These are phyloP conservation scores for Plasmodium vivax DNA, from an alignment of 169 alveolate species.

Conservation along the genomic window DNA sequence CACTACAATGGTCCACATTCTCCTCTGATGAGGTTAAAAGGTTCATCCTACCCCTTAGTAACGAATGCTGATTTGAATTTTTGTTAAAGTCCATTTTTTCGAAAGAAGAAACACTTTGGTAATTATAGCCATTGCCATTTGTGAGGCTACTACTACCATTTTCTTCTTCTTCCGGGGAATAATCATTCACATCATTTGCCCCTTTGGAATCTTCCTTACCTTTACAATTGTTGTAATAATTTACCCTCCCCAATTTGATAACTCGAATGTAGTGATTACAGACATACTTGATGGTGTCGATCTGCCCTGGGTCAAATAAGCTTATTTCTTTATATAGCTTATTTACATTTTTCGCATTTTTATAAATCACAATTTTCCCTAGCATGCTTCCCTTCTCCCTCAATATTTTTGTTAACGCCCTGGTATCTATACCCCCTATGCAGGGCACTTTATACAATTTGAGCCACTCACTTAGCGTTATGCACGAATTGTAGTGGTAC, in stretches of 20 bases:
- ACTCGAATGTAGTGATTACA: slow-evolving; percentile 61
- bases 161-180: background rate
- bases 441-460: slow-evolving; percentile 67
- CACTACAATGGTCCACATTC: slow-evolving; percentile 22
- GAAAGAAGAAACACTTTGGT: slow-evolving; percentile 1
- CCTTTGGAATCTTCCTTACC: slow-evolving; percentile 9
- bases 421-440: slow-evolving; percentile 88
- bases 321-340: slow-evolving; percentile 57
- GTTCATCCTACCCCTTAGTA: slow-evolving; percentile 47
- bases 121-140: background rate
- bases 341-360: slow-evolving; percentile 52
- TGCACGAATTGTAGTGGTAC: slow-evolving; percentile 43
- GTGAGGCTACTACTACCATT: background rate
- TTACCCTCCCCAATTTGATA: slow-evolving; percentile 17
- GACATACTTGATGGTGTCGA: slow-evolving; percentile 49
- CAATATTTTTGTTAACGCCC: slow-evolving; percentile 88
- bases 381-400: slow-evolving; percentile 86
- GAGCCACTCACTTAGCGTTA: slow-evolving; percentile 54
- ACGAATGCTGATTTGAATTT: slow-evolving; percentile 12
- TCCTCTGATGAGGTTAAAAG: slow-evolving; percentile 53
- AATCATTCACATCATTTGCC: slow-evolving; percentile 15
- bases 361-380: slow-evolving; percentile 82
- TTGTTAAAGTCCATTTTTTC: slow-evolving; percentile 34
- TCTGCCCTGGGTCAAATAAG: slow-evolving; percentile 62
- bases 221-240: background rate